Base-by-base conservation (phyloP, 1,284 basidiomycete species). In the Porphyrellus sp. region DNA sequence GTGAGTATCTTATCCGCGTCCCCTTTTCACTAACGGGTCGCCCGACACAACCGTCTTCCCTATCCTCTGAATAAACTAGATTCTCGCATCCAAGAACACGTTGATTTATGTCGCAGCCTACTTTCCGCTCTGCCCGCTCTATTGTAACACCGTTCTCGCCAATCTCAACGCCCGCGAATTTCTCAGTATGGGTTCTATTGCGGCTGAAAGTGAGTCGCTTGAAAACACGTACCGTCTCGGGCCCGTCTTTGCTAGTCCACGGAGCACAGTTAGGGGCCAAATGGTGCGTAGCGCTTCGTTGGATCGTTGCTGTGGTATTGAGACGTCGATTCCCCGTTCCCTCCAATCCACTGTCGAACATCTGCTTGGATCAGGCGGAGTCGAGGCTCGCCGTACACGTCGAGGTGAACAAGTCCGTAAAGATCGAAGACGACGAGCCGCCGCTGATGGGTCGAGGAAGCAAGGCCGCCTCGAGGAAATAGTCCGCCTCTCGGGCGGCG, bases 91-190 rank as follows among this genome's bases (percentile, higher is more conserved):
- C 4, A 38, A 40, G 8, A 34, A 20, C 18, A 50, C 44, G 25
- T 5, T 47, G 7, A 31, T 58, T 37, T 58, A 42, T 4, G 39
- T 46, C 2, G 16, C 37, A 5, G 8, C 46, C 6, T 44, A 51
- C 11, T 52, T 49, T 12, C 49, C 42, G 0, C 57, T 57, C 20
- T 42, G 53, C 18, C 35, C 53, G 7, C 38, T 49, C 12, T 58
- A 46, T n/a, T 59, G 53, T 24, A 52, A 52, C 28, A 43, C 42
- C 4, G 46, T 49, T 16, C 57, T 45, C 11, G 43, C 54, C 8
- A 47, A 59, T 35, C 49, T 53, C 8, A 42, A 56, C n/a, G 49
- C 46, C 27, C 46, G 49, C 12, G 24, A 53, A 7, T 49, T 28
- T 15, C 23, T 56, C 42, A 21, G 15, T 21, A 30, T 1, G 15